Conservation (phyloP, 345 rosid genomes). For the Pistacia atlantica region DNA sequence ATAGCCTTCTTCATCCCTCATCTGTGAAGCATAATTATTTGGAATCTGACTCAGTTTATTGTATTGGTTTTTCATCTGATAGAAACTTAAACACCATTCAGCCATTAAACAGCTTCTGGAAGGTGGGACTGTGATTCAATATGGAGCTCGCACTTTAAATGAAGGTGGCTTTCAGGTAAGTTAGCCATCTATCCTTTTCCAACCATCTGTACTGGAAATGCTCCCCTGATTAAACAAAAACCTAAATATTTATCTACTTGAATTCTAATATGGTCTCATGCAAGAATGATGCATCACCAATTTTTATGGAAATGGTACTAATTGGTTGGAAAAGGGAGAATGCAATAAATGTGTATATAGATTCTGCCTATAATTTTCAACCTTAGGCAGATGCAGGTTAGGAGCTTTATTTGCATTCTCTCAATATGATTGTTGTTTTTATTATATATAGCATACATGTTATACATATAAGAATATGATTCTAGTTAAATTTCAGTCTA, state of each 20-base stretch:
- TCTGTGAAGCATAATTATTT: constrained; percentile 8
- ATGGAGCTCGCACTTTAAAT: constrained; percentile 95
- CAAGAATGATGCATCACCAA: constrained; percentile 5
- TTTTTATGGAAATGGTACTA: neutral
- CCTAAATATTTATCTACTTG: neutral
- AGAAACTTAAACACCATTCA: constrained; percentile 97
- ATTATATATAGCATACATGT: too few species aligned
- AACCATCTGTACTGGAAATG: neutral
- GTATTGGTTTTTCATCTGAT: constrained; percentile 15
- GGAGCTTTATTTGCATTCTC: constrained; percentile 1
- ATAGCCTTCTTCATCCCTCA: neutral
- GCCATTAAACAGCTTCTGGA: constrained; percentile 75
- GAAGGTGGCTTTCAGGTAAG: constrained; percentile 99
- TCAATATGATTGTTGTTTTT: neutral
- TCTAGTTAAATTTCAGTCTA: too few species aligned
- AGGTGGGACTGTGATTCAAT: constrained; percentile 89
- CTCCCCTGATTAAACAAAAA: neutral
- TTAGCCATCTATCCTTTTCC: constrained; percentile 3
- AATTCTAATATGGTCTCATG: neutral
- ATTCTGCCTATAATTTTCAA: neutral
- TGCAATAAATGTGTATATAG: neutral
- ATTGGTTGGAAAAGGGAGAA: constrained; percentile 1
- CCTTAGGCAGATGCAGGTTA: neutral
- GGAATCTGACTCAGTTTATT: constrained; percentile 6
- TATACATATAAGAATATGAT: too few species aligned